These are phyloP conservation scores for Quercus variabilis DNA, from an alignment of 306 rosid genomes.

Conservation along the genomic window DNA sequence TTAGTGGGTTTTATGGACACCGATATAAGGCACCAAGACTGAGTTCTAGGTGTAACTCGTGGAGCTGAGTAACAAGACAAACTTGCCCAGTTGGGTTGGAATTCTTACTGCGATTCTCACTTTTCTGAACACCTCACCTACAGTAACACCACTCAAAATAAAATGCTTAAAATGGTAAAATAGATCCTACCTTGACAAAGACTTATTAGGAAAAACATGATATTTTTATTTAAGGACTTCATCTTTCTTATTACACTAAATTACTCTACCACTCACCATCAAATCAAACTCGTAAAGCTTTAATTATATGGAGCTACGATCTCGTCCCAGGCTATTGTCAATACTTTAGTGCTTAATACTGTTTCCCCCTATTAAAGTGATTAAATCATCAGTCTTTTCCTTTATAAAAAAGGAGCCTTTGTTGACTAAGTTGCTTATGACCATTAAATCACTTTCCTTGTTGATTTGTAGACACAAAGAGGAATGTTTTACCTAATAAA, in stretches of 20 bases:
- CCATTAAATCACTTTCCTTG: conserved; percentile 34
- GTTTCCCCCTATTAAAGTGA: conserved; percentile 22
- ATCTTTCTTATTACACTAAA: conserved; percentile 5
- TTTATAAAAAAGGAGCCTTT: conserved; percentile 11
- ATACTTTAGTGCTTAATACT: conserved; percentile 30
- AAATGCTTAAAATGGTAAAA: too few species aligned
- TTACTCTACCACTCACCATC: conserved; percentile 7
- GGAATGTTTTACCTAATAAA: conserved; percentile 51
- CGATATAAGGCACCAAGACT: too few species aligned
- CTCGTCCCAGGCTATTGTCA: conserved; percentile 7
- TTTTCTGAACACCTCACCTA: too few species aligned
- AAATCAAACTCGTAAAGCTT: conserved; percentile 18
- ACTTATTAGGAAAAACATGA: not conserved
- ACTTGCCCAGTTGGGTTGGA: too few species aligned
- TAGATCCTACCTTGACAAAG: not conserved
- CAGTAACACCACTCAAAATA: too few species aligned
- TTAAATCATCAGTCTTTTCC: conserved; percentile 24
- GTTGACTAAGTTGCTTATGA: conserved; percentile 43
- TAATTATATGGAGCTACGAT: not conserved
- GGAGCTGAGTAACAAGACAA: too few species aligned
- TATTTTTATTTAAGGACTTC: conserved; percentile 6
- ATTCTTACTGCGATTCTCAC: too few species aligned
- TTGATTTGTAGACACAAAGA: conserved; percentile 43
- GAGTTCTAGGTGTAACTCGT: too few species aligned
- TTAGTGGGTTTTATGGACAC: too few species aligned